Evolutionary conservation across 1,284 basidiomycete genomes (phyloP).

Genomic region (Ganoderma sinense): DNA sequence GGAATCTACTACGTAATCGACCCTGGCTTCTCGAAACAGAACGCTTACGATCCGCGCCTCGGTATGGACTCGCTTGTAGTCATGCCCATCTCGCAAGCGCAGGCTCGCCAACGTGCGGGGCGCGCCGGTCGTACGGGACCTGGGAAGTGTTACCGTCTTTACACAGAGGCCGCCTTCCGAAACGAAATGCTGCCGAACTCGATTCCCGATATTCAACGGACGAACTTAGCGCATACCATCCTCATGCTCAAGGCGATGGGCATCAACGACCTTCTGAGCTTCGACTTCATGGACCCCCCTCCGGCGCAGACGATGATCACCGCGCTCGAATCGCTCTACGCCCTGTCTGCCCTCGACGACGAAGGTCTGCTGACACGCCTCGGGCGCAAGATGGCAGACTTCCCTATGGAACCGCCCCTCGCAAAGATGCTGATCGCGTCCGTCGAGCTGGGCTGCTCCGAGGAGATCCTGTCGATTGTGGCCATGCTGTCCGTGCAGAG

Average conservation of each 20-base stretch:
- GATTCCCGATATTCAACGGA: constrained; percentile 97
- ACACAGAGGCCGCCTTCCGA: constrained; percentile 96
- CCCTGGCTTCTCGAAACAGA: constrained; percentile 99
- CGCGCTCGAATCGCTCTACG: constrained; percentile 93
- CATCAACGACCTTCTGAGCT: constrained; percentile 96
- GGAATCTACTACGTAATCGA: constrained; percentile 99
- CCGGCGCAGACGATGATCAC: constrained; percentile 96
- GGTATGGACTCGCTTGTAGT: constrained; percentile 99
- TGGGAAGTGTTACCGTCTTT: constrained; percentile 97
- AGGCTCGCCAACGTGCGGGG: constrained; percentile 94
- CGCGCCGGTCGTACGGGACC: constrained; percentile 98
- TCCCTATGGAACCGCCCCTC: constrained; percentile 95
- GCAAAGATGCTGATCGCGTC: constrained; percentile 99
- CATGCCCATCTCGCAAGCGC: constrained; percentile 99
- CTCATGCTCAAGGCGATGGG: constrained; percentile 99
- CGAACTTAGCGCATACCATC: constrained; percentile 93
- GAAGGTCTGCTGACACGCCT: constrained; percentile 94
- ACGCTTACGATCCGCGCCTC: constrained; percentile 95
- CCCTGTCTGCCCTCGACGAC: constrained; percentile 94
- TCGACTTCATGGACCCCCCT: constrained; percentile 99
- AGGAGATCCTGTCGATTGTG: constrained; percentile 96
- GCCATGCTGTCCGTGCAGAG: constrained; percentile 98
- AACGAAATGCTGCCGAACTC: constrained; percentile 99
- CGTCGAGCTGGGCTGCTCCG: constrained; percentile 95
- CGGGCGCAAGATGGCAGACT: constrained; percentile 99